These are phyloP conservation scores for Neopestalotiopsis sp. DNA, from an alignment of 2,329 filamentous ascomycete species.

Conservation along the genomic window DNA sequence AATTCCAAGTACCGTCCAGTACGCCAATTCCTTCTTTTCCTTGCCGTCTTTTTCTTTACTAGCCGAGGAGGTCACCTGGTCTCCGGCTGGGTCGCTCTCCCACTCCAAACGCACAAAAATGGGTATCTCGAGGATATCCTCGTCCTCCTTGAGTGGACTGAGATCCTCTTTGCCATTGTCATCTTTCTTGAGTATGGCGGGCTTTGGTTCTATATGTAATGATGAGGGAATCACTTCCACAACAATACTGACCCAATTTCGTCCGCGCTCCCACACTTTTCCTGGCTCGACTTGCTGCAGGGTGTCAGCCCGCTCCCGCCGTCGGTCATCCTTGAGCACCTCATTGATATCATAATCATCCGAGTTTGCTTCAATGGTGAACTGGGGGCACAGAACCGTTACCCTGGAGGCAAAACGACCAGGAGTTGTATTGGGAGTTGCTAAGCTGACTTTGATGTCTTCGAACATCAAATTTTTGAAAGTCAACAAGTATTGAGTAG, in stretches of 20 bases:
- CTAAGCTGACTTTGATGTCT: slow-evolving; percentile 82
- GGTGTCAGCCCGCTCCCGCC: slow-evolving; percentile 43
- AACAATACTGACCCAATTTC: slow-evolving; percentile 95
- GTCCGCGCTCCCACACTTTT: slow-evolving; percentile 93
- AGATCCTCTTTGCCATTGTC: slow-evolving; percentile 43
- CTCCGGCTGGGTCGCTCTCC: slow-evolving; percentile 70
- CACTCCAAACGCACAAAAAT: slow-evolving; percentile 93
- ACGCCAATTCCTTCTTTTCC: slow-evolving; percentile 87
- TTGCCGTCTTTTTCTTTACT: slow-evolving; percentile 64
- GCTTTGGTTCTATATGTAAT: slow-evolving; percentile 46
- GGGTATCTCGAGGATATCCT: slow-evolving; percentile 82
- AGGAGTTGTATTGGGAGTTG: slow-evolving; percentile 79
- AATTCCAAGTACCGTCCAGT: slow-evolving; percentile 92
- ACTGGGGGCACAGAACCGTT: slow-evolving; percentile 91
- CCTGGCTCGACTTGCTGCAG: slow-evolving; percentile 77
- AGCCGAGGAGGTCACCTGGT: slow-evolving; percentile 68
- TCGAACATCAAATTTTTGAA: slow-evolving; percentile 96
- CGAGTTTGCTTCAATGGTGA: slow-evolving; percentile 94
- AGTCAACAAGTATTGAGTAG: slow-evolving; percentile 83
- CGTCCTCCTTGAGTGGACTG: slow-evolving; percentile 59
- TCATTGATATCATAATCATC: slow-evolving; percentile 85
- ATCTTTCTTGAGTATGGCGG: slow-evolving; percentile 30
- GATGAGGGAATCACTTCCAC: slow-evolving; percentile 81
- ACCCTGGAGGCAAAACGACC: slow-evolving; percentile 79
- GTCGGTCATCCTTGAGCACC: slow-evolving; percentile 67